Conservation (phyloP, 2,329 filamentous ascomycete genomes). For the Mollisiaceae sp. region DNA sequence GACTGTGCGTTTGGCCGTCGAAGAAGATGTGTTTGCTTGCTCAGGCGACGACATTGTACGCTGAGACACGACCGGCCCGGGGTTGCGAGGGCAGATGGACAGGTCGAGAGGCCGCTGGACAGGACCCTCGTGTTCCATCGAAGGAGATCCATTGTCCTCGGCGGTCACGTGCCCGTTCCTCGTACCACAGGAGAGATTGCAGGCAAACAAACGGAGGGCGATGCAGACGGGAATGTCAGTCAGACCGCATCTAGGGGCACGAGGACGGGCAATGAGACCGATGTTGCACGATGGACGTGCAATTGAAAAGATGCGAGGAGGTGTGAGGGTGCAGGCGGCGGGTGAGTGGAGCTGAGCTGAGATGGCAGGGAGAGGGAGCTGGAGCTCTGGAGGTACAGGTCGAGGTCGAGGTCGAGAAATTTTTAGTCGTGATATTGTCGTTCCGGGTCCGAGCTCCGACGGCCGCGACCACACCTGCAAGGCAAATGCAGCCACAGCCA, state of each 20-base stretch:
- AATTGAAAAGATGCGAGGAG: not conserved
- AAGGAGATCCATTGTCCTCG: not conserved
- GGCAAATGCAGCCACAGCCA: not conserved
- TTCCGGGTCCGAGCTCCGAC: not conserved
- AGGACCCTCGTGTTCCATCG: not conserved
- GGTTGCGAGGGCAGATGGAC: not conserved
- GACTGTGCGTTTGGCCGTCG: conserved; percentile 16
- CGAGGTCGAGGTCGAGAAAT: too few species aligned
- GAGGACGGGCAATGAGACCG: not conserved
- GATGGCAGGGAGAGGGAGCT: not conserved
- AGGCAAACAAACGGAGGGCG: not conserved
- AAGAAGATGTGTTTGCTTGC: conserved; percentile 9
- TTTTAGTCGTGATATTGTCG: not conserved
- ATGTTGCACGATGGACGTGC: not conserved
- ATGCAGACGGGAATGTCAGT: not conserved
- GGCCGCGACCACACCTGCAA: too few species aligned
- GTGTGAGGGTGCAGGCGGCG: not conserved
- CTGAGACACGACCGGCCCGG: not conserved
- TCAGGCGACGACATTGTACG: not conserved
- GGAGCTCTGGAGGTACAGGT: too few species aligned
- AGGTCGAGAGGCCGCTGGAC: not conserved
- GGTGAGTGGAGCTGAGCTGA: not conserved
- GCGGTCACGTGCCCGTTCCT: conserved; percentile 1
- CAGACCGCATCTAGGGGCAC: too few species aligned
- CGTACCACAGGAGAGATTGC: not conserved